Base-by-base conservation (phyloP, 495 filamentous ascomycete species). In the Monascus purpureus region DNA sequence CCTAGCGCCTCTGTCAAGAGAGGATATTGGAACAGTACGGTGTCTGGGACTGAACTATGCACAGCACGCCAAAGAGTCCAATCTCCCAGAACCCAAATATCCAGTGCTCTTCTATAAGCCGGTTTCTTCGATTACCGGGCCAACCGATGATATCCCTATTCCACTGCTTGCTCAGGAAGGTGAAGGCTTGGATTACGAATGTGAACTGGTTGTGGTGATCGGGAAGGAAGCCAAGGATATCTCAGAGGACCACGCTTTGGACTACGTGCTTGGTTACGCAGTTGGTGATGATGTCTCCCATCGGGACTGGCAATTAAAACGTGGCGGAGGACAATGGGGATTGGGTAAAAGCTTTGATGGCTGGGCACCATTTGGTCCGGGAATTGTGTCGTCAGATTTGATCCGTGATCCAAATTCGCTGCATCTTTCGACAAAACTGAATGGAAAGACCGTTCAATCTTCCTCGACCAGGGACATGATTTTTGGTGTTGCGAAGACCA, bases 21-120 rank as follows among this genome's bases (percentile, higher is more conserved):
- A 72, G 28, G 74, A 86, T 37, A 70, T 83, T 35, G 68, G 65
- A 42, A 82, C 80, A 3, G 77, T 90, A 17, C 71, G 84, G 35
- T 87, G 81, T 40, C 46, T 93, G 17, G 82, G 84, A 11, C 59
- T 90, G 13, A 90, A 92, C 55, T 92, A 92, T 47, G 76, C 72
- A 28, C 59, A 77, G 32, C 84, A 90, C 43, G 84, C 84, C 2
- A 75, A 73, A 43, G 84, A 90, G 63, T 69, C 76, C 28, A 75
- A 72, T 20, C 69, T 86, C 53, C 72, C 80, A 1, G 64, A 83
- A 26, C 84, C 84, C 11, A 72, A 75, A 44, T 82, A 71, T 33
- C 84, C 84, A 1, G 64, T 88, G 14, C 53, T 93, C 17, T 92
- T 90, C 53, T 86, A 81, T 58, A 93, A 92, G 58, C 82, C 84